These are phyloP conservation scores for Kwoniella sp. DNA, from an alignment of 768 basidiomycete genomes.

Conservation along the genomic window DNA sequence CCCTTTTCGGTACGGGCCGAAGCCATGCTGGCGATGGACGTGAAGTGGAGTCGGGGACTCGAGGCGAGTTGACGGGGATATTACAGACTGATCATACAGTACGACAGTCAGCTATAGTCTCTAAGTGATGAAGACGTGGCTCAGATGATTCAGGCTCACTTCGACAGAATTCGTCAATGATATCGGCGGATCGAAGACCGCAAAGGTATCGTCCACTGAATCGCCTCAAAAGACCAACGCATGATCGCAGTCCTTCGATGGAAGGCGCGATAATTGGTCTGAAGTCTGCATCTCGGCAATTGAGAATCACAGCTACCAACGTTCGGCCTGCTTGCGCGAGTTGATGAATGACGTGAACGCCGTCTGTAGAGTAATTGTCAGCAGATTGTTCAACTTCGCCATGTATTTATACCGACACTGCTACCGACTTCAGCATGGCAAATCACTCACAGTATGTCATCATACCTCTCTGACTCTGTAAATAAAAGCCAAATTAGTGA, in stretches of 20 bases:
- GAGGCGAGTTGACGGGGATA: slow-evolving; percentile 70
- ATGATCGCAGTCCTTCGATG: slow-evolving; percentile 81
- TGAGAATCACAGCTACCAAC: slow-evolving; percentile 79
- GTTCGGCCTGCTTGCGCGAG: slow-evolving; percentile 91
- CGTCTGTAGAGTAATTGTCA: slow-evolving; percentile 59
- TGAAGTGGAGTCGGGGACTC: slow-evolving; percentile 60
- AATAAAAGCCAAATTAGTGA: too few species aligned
- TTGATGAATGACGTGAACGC: slow-evolving; percentile 93
- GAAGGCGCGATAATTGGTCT: slow-evolving; percentile 77
- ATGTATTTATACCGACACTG: slow-evolving; percentile 52
- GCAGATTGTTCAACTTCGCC: too few species aligned
- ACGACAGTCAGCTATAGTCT: slow-evolving; percentile 38
- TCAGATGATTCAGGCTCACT: slow-evolving; percentile 58
- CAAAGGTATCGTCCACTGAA: slow-evolving; percentile 93
- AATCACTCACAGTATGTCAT: slow-evolving; percentile 86
- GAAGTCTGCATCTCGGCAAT: slow-evolving; percentile 78
- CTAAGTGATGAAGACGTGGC: slow-evolving; percentile 12
- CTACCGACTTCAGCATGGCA: too few species aligned
- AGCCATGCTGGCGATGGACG: slow-evolving; percentile 75
- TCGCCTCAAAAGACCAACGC: slow-evolving; percentile 79
- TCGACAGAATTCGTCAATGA: slow-evolving; percentile 94
- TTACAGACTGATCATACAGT: slow-evolving; percentile 66
- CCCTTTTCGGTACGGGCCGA: slow-evolving; percentile 72
- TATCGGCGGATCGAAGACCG: slow-evolving; percentile 83
- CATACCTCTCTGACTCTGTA: slow-evolving; percentile 66